Evolutionary conservation across 2,329 filamentous ascomycete genomes (phyloP).

Genomic region (Knufia fluminis): DNA sequence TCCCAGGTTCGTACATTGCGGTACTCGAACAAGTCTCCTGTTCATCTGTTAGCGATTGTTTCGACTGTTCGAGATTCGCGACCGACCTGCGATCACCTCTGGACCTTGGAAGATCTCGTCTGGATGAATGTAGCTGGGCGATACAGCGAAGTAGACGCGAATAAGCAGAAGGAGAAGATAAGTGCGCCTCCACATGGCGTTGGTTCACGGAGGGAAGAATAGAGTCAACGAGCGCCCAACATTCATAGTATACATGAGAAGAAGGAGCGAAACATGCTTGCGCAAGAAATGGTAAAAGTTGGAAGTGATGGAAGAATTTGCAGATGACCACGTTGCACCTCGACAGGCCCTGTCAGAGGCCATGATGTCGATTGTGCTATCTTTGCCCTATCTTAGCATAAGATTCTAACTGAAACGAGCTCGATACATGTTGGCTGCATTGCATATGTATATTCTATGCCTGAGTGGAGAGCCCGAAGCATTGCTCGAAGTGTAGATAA

Average conservation of each 20-base stretch:
- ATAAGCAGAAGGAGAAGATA: conserved; percentile 79
- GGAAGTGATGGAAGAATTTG: conserved; percentile 5
- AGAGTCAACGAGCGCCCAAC: background rate
- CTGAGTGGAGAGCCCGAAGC: too few species aligned
- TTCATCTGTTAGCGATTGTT: background rate
- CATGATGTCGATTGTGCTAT: background rate
- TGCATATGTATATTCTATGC: too few species aligned
- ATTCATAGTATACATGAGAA: background rate
- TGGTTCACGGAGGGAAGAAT: background rate
- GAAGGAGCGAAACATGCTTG: background rate
- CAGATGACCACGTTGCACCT: conserved; percentile 6
- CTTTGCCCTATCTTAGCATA: background rate
- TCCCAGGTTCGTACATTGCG: conserved; percentile 90
- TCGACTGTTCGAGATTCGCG: background rate
- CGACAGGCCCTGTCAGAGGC: background rate
- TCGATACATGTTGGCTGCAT: too few species aligned
- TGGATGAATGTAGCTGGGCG: conserved; percentile 91
- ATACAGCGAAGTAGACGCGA: conserved; percentile 87
- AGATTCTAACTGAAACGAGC: background rate
- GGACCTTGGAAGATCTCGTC: conserved; percentile 99
- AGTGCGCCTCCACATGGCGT: conserved; percentile 77
- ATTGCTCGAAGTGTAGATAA: background rate
- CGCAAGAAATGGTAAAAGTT: background rate
- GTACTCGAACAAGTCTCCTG: conserved; percentile 88
- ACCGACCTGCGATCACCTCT: conserved; percentile 88